phyloP scores from a whole-genome alignment of 495 filamentous ascomycete genomes.

The Cercophora samala region DNA sequence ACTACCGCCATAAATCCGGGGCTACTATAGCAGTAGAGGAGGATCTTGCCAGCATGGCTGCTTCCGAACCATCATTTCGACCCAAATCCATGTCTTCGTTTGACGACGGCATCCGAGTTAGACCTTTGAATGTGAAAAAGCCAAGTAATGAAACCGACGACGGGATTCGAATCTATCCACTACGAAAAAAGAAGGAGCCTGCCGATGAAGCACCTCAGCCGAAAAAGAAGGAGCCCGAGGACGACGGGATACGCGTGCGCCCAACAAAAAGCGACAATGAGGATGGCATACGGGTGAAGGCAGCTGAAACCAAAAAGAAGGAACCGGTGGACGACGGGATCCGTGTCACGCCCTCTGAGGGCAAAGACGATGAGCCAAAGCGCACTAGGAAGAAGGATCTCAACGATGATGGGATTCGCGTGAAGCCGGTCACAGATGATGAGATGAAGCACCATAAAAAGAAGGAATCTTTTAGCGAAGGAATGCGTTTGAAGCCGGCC shows the following conservation, averaged over 20 bases:
- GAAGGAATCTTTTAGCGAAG: neutral
- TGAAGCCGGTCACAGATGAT: neutral
- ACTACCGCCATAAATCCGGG: conserved; percentile 30
- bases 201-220: conserved; percentile 29
- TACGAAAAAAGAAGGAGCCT: conserved; percentile 18
- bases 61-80: conserved; percentile 14
- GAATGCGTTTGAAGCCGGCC: conserved; percentile 5
- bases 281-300: conserved; percentile 28
- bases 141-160: conserved; percentile 29
- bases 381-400: neutral
- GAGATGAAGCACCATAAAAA: neutral
- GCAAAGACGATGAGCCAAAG: neutral
- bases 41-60: conserved; percentile 20
- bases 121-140: conserved; percentile 26
- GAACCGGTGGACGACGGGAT: neutral
- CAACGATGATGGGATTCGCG: neutral
- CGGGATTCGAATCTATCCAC: conserved; percentile 38
- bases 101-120: conserved; percentile 38
- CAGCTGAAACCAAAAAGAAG: conserved; percentile 13
- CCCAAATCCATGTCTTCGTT: conserved; percentile 25
- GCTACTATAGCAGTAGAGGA: conserved; percentile 34
- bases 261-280: conserved; percentile 13
- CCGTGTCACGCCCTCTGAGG: neutral
- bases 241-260: conserved; percentile 34
- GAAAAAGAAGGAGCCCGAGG: conserved; percentile 22